phyloP scores from a whole-genome alignment of 139 green algal genomes.

The Pedinophyceae sp. region DNA sequence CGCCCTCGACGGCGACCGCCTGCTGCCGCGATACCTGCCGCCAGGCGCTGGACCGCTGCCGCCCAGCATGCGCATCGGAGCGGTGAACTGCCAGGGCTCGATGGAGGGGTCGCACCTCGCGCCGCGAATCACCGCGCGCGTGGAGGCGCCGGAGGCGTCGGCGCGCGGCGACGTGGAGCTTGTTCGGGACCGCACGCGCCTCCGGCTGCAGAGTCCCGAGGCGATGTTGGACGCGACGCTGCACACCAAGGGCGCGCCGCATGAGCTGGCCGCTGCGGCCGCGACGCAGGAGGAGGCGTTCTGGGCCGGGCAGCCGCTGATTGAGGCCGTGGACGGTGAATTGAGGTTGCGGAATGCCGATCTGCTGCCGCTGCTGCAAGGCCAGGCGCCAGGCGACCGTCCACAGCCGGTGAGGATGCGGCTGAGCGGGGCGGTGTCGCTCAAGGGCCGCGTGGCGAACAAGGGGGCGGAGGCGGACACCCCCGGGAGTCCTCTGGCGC shows the following conservation, averaged over 20 bases:
- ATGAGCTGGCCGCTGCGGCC: constrained; percentile 8
- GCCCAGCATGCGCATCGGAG: constrained; percentile 21
- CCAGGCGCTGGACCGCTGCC: constrained; percentile 9
- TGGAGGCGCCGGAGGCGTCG: constrained; percentile 24
- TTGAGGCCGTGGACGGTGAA: constrained; percentile 22
- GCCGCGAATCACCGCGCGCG: constrained; percentile 34
- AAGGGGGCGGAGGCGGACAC: too few relatives aligned
- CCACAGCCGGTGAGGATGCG: neutral
- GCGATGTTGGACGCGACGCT: constrained; percentile 9
- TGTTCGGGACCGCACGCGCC: neutral
- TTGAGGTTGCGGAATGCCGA: constrained; percentile 37
- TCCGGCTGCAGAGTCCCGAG: neutral
- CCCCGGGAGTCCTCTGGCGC: too few relatives aligned
- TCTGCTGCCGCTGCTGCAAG: constrained; percentile 34
- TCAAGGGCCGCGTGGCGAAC: constrained; percentile 14
- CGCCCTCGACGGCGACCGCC: constrained; percentile 37
- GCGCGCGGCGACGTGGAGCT: constrained; percentile 7
- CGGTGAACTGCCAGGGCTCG: constrained; percentile 16
- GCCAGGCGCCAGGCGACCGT: constrained; percentile 9
- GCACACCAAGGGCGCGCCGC: constrained; percentile 13
- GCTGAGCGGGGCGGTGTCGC: constrained; percentile 11
- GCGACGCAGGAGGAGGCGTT: constrained; percentile 31
- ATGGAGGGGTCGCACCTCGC: constrained; percentile 46
- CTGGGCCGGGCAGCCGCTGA: constrained; percentile 18
- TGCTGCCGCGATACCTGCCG: constrained; percentile 61